Base-by-base conservation (phyloP, 2,329 filamentous ascomycete species). In the Fusarium piperis region DNA sequence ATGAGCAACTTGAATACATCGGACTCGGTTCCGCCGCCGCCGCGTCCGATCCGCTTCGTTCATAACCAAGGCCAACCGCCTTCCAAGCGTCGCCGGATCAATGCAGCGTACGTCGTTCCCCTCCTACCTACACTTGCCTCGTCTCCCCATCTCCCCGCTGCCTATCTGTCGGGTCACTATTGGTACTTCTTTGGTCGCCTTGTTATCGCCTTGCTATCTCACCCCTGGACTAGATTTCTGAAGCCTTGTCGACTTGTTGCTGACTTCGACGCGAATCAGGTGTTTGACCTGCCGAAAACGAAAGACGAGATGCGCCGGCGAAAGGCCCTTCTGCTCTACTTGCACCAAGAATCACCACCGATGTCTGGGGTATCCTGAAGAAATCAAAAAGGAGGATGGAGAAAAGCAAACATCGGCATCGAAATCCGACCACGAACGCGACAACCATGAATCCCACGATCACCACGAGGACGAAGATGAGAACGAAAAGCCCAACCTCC, bases 1-100 rank as follows among this genome's bases (percentile, higher is more conserved):
- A 88, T 88, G 86, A 81, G 84, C 72, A 83, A 83, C 64, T 78
- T 84, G 75, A 85, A 84, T 69, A 77, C 78, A 75, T 76, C 78
- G 75, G 79, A 81, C 65, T 74, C 77, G 82, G 76, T 71, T 71
- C 78, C 85, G 64, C 80, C 83, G 51, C 86, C 83, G 48, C 69
- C 62, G 63, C 90, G 88, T 80, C 87, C 88, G 79, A 93, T 94
- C 74, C 91, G 93, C 75, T 95, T 95, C 80, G 93, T 95, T 75
- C 93, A 94, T 72, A 94, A 91, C 77, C 92, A 94, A 82, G 93
- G 93, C 69, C 92, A 93, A 72, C 93, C 93, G 55, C 92, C 93
- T 68, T 91, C 92, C 28, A 95, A 95, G 82, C 87, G 93, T 75
- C 88, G 93, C 78, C 87, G 93, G 76, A 93, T 95, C 77, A 94